These are phyloP conservation scores for Blastobotrys ciferrii DNA, from an alignment of 1,139 yeast species.

Conservation along the genomic window DNA sequence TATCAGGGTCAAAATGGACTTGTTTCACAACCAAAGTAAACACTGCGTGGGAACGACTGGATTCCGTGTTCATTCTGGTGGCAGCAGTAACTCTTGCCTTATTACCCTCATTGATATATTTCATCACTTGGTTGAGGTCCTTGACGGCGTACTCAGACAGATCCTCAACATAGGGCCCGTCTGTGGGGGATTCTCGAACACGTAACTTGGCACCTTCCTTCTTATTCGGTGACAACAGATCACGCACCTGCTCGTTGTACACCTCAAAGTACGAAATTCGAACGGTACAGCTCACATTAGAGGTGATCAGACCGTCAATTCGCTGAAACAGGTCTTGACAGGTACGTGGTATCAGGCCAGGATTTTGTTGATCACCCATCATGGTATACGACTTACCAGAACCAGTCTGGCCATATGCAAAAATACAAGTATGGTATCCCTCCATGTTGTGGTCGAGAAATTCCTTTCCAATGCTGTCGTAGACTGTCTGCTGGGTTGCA, in stretches of 20 bases:
- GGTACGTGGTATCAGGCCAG: conserved; percentile 62
- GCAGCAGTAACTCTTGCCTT: conserved; percentile 60
- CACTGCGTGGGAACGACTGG: conserved; percentile 70
- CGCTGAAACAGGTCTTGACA: conserved; percentile 53
- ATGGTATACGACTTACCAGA: conserved; percentile 72
- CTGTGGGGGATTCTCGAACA: conserved; percentile 58
- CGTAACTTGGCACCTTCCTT: conserved; percentile 38
- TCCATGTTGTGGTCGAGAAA: conserved; percentile 60
- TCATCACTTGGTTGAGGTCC: conserved; percentile 45
- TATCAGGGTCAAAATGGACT: conserved; percentile 44
- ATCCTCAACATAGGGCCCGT: conserved; percentile 71
- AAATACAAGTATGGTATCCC: conserved; percentile 71
- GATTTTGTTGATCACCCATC: conserved; percentile 57
- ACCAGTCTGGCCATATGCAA: conserved; percentile 79
- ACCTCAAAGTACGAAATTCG: conserved; percentile 65
- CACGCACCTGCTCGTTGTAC: conserved; percentile 69
- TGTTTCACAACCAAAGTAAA: conserved; percentile 62
- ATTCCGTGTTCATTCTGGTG: conserved; percentile 65
- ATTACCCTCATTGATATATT: conserved; percentile 48
- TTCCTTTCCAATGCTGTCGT: conserved; percentile 53
- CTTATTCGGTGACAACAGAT: conserved; percentile 40
- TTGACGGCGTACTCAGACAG: conserved; percentile 50
- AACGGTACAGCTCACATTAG: conserved; percentile 52
- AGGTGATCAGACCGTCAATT: conserved; percentile 41
- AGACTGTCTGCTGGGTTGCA: conserved; percentile 51